A percentile compares a stretch with the other conserved stretches of the same genome.
phyloP scores from a whole-genome alignment of 2,329 filamentous ascomycete genomes.

The Trichoderma simmonsii region DNA sequence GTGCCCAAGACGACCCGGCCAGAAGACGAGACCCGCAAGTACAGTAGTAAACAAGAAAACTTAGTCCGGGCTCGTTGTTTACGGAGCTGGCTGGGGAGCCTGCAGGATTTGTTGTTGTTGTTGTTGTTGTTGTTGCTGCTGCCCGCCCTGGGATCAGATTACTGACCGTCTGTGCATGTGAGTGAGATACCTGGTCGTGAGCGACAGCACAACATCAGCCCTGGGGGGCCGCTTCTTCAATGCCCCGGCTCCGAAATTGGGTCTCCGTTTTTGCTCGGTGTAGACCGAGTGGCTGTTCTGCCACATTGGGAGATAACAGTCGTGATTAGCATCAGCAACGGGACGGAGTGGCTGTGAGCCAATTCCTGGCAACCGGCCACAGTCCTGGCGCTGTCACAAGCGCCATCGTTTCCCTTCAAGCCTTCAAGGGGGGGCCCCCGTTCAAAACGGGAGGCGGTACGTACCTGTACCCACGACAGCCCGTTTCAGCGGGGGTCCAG shows the following conservation, averaged over 20 bases:
- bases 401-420: not conserved
- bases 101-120: not conserved
- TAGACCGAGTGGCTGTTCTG: constrained; percentile 8
- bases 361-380: not conserved
- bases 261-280: constrained; percentile 7
- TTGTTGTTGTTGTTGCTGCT: not conserved
- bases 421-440: not conserved
- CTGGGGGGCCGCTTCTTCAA: not conserved
- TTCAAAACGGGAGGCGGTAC: constrained; percentile 10
- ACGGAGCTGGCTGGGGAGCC: not conserved
- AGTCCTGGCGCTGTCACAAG: not conserved
- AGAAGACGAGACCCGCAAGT: constrained; percentile 2
- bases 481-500: constrained; percentile 16
- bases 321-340: not conserved
- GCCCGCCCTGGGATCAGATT: too few species aligned
- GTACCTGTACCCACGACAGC: not conserved
- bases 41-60: constrained; percentile 6
- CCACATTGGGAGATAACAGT: constrained; percentile 11
- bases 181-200: not conserved
- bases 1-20: constrained; percentile 1
- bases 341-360: not conserved
- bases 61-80: not conserved
- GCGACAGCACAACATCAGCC: not conserved
- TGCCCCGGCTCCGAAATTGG: not conserved
- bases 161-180: not conserved